These are phyloP conservation scores for Fusarium verrucosum DNA, from an alignment of 2,329 filamentous ascomycete genomes.

Conservation along the genomic window DNA sequence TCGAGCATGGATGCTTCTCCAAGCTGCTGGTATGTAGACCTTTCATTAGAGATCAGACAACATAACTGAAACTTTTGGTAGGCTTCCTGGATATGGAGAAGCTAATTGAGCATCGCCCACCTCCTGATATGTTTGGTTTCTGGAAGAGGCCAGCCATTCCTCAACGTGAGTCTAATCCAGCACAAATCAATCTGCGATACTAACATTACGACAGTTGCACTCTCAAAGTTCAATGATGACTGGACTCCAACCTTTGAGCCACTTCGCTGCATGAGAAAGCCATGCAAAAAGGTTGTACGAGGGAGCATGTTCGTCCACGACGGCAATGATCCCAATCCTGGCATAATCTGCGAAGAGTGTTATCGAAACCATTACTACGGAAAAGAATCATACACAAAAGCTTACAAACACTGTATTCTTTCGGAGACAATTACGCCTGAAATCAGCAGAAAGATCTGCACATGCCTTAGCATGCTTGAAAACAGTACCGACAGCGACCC, in stretches of 20 bases:
- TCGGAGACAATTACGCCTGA: constrained; percentile 27
- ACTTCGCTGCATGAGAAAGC: constrained; percentile 21
- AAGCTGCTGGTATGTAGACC: constrained; percentile 22
- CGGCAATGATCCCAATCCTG: background rate
- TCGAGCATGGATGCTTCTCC: constrained; percentile 32
- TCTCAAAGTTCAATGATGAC: constrained; percentile 16
- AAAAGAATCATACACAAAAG: constrained; percentile 19
- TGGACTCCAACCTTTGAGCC: constrained; percentile 30
- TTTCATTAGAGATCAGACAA: no score
- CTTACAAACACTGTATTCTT: constrained; percentile 33
- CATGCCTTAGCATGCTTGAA: constrained; percentile 7
- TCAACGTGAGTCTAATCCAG: constrained; percentile 18
- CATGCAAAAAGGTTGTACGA: constrained; percentile 26
- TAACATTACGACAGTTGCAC: constrained; percentile 7
- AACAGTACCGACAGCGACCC: background rate
- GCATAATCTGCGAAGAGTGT: constrained; percentile 32
- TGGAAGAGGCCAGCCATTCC: constrained; percentile 38
- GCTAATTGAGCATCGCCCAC: constrained; percentile 35
- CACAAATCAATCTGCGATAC: background rate
- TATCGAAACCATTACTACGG: constrained; percentile 27
- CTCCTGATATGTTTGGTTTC: constrained; percentile 25
- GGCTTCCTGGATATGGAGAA: constrained; percentile 38
- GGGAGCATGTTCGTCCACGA: constrained; percentile 36
- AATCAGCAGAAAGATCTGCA: constrained; percentile 30
- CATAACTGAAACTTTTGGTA: background rate